A percentile compares a stretch with the other conserved stretches of the same genome.
These are phyloP conservation scores for Hirschioporus abietinus DNA, from an alignment of 768 basidiomycete genomes.

Conservation along the genomic window DNA sequence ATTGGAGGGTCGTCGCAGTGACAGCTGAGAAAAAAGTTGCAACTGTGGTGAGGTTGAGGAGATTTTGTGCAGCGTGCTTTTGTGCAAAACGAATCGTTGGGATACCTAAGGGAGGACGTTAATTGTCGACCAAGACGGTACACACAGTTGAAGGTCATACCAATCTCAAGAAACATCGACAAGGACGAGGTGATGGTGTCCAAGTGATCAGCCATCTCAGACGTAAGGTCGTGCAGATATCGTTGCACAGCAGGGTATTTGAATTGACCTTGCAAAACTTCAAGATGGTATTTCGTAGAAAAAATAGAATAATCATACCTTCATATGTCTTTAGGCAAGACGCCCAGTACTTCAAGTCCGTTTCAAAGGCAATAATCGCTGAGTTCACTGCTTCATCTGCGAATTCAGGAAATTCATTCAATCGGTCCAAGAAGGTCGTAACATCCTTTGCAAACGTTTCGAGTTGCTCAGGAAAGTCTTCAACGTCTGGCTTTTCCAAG, in stretches of 20 bases:
- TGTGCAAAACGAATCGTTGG: slow-evolving; percentile 74
- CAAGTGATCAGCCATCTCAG: slow-evolving; percentile 72
- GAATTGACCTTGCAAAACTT: slow-evolving; percentile 50
- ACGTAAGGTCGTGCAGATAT: slow-evolving; percentile 68
- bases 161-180: slow-evolving; percentile 73
- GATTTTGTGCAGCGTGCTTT: slow-evolving; percentile 62
- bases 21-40: slow-evolving; percentile 77
- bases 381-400: slow-evolving; percentile 67
- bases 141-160: slow-evolving; percentile 31
- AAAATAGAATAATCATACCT: slow-evolving; percentile 30
- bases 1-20: slow-evolving; percentile 68
- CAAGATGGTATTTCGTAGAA: not conserved
- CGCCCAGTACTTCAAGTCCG: slow-evolving; percentile 76
- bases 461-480: slow-evolving; percentile 62
- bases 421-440: slow-evolving; percentile 58
- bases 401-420: slow-evolving; percentile 79
- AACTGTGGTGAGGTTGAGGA: slow-evolving; percentile 70
- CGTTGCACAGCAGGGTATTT: slow-evolving; percentile 65
- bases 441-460: slow-evolving; percentile 60
- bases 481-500: slow-evolving; percentile 53
- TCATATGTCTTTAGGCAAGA: slow-evolving; percentile 63
- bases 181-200: slow-evolving; percentile 63
- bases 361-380: slow-evolving; percentile 62
- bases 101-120: slow-evolving; percentile 44
- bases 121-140: slow-evolving; percentile 1